phyloP scores from a whole-genome alignment of 2,329 filamentous ascomycete species.

The Sarocladium oryzae region DNA sequence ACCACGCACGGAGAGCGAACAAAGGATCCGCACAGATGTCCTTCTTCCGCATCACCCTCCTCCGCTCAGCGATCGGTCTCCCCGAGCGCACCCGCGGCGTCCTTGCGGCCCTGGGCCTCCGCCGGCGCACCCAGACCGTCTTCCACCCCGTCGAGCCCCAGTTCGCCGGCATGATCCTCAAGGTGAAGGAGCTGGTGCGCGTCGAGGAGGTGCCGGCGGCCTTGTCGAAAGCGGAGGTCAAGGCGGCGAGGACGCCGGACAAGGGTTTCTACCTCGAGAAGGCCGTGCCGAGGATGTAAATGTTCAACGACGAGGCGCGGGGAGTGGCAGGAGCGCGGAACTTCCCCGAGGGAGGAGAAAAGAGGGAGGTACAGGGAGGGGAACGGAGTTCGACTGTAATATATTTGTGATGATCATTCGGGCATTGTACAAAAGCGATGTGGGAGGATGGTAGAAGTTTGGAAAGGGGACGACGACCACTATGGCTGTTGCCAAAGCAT shows the following conservation, averaged over 20 bases:
- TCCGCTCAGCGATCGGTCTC: conserved; percentile 84
- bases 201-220: conserved; percentile 68
- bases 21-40: no score
- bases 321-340: no score
- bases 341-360: no score
- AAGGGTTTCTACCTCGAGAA: conserved; percentile 75
- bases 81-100: conserved; percentile 73
- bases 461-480: neutral
- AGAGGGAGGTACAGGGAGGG: conserved; percentile 4
- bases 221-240: conserved; percentile 62
- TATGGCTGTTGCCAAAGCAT: neutral
- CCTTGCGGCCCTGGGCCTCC: conserved; percentile 77
- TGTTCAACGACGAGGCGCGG: no score
- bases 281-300: conserved; percentile 22
- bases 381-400: conserved; percentile 6
- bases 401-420: conserved; percentile 8
- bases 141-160: conserved; percentile 80
- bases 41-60: conserved; percentile 86
- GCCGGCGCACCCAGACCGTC: conserved; percentile 77
- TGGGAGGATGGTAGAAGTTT: neutral
- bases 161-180: conserved; percentile 85
- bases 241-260: conserved; percentile 65
- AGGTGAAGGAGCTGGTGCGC: conserved; percentile 84
- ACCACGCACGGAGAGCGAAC: no score
- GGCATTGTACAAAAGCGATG: conserved; percentile 2